Evolutionary conservation across 2,329 filamentous ascomycete genomes (phyloP), one percentile per base, ranked within the genome.

Genomic region (Onygenales sp.): DNA sequence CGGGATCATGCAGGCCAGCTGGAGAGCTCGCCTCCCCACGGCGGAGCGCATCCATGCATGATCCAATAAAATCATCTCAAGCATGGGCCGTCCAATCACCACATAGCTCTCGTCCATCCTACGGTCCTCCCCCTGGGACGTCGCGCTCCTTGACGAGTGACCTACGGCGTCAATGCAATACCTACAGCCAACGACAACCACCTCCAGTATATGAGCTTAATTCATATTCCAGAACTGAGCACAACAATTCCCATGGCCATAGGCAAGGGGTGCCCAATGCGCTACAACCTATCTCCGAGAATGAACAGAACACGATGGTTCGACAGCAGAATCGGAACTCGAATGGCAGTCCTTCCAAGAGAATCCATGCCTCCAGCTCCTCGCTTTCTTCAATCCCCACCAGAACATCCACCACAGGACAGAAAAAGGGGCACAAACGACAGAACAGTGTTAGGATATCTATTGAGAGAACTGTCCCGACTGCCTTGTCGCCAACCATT

Each of bases 391-490:
- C 35, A 31, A 27, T 13, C 14, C 10, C 10, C 10, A 21, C 10
- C 9, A 39, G 39, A 31, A 8, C 35, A n/a, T 27, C 46, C 27
- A n/a, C 35, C 10, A 14, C 38, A 7, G 14, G 35, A 6, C 7
- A 27, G 7, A 43, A 39, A 13, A 70, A 69, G 51, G 68, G 69
- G 10, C 71, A 75, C 54, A 63, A 64, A 48, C 67, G 71, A 39
- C 70, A 74, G 41, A 73, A 73, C 46, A 73, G 70, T 51, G 68
- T 74, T 2, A 68, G 71, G 17, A 72, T 74, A 50, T 69, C 71
- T 1, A 70, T 67, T 33, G 62, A 67, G 4, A 61, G 63, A 1
- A 58, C 67, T 7, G 56, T 57, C 27, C 17, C n/a, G 32, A 39
- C 33, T 31, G n/a, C 33, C 1, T 69, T 72, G 54, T 65, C 68